Evolutionary conservation across 352 stramenopile genomes (phyloP).

Genomic region (Phytopythium delawarense): DNA sequence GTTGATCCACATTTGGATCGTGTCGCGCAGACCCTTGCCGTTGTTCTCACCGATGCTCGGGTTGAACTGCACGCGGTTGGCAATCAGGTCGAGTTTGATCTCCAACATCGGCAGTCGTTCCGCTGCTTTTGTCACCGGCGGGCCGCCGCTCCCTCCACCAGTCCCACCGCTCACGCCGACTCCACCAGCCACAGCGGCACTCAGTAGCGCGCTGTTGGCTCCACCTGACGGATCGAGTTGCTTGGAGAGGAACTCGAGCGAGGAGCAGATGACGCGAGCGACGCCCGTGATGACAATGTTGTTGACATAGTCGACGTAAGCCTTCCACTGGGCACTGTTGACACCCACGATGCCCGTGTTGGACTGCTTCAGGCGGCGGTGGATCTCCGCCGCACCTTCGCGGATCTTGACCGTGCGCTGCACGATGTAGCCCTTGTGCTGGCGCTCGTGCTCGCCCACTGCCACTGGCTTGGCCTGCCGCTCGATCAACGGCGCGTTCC

Average conservation of each 20-base stretch:
- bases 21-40: slow-evolving; percentile 92
- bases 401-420: slow-evolving; percentile 94
- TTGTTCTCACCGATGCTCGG: slow-evolving; percentile 87
- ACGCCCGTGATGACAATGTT: slow-evolving; percentile 96
- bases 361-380: slow-evolving; percentile 94
- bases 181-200: not conserved
- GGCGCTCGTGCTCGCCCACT: slow-evolving; percentile 94
- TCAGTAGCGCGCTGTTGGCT: slow-evolving; percentile 13
- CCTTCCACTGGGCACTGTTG: slow-evolving; percentile 95
- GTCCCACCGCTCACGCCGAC: slow-evolving; percentile 29
- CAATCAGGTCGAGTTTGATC: slow-evolving; percentile 95
- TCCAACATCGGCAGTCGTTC: slow-evolving; percentile 93
- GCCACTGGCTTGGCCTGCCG: slow-evolving; percentile 95
- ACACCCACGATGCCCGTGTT: slow-evolving; percentile 93
- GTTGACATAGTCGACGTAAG: slow-evolving; percentile 98
- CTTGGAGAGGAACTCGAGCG: slow-evolving; percentile 91
- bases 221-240: slow-evolving; percentile 90
- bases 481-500: slow-evolving; percentile 93
- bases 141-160: slow-evolving; percentile 24
- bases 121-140: slow-evolving; percentile 33
- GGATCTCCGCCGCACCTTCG: slow-evolving; percentile 94
- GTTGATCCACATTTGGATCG: slow-evolving; percentile 96
- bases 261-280: slow-evolving; percentile 80
- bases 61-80: slow-evolving; percentile 84
- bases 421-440: slow-evolving; percentile 92